Base-by-base conservation (phyloP, 228 moss, liverwort and hornwort species). In the Sphagnum fallax region DNA sequence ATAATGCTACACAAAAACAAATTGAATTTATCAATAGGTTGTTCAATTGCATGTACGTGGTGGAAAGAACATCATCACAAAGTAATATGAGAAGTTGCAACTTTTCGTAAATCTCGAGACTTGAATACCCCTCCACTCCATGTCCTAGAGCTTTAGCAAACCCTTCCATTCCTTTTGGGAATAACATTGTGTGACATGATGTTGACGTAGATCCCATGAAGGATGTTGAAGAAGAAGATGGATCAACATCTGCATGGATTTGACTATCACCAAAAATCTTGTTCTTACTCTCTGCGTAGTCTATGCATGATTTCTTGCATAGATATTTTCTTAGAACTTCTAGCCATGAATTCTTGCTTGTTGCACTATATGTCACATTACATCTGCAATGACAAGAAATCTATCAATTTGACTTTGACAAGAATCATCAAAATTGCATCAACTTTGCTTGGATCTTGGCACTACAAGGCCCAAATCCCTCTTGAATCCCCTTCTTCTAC, bases 121-220 rank as follows among this genome's bases (percentile, higher is more conserved):
- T 75, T 73, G 75, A 78, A 75, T 83, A 87, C 55, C 83, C 87
- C 32, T 87, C 87, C 48, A 72, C 83, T 78, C 87, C 87, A 68
- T 65, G 65, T 63, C 83, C 83, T 71, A 87, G 78, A 14, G 74
- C 70, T 78, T 72, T 65, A 49, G 74, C 83, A 61, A 78, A 76
- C 52, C 83, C 78, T 6, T 69, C 62, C 65, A 60, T 50, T 15
- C 63, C 52, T 76, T 83, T 76, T 76, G 76, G 80, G 49, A 75
- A 6, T 69, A 72, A 75, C 55, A 55, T 65, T 72, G 80, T 66
- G 47, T 78, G 55, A 10, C 62, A 64, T 66, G 82, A 69, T 52
- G 69, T 73, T 64, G 75, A 80, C 67, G 80, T 71, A 62, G 80
- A 78, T 62, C 71, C 71, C 72, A 76, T 67, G 71, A 78, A 70